phyloP scores from a whole-genome alignment of 176 grass and related monocot genomes.

The Eleusine coracana region DNA sequence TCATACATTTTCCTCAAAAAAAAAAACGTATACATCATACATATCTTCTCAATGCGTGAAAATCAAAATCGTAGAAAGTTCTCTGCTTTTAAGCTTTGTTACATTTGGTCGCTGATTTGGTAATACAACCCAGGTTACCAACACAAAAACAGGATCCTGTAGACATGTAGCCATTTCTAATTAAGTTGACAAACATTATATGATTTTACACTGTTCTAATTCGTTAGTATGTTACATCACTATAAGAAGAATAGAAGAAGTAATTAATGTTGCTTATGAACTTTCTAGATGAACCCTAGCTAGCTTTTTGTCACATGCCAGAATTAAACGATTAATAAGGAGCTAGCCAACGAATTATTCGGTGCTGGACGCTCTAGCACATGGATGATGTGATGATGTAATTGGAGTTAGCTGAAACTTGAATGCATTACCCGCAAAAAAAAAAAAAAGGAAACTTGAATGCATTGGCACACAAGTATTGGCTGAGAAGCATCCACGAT shows the following conservation, averaged over 20 bases:
- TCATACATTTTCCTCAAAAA: too few species aligned
- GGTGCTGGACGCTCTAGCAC: conserved; percentile 1
- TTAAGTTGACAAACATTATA: too few species aligned
- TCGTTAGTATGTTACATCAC: neutral
- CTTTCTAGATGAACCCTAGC: neutral
- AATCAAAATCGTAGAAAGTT: too few species aligned
- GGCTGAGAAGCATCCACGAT: conserved; percentile 10
- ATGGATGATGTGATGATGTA: neutral
- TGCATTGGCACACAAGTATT: neutral
- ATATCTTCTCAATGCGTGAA: too few species aligned
- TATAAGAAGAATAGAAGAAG: neutral
- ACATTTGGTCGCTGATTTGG: too few species aligned
- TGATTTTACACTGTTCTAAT: neutral
- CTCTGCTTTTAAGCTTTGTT: too few species aligned
- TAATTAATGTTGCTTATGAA: neutral
- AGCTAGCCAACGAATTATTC: neutral
- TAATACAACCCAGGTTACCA: too few species aligned
- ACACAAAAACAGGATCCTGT: too few species aligned
- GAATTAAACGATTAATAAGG: neutral
- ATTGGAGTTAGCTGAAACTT: neutral
- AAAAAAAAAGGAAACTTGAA: neutral
- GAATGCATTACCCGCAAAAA: too few species aligned
- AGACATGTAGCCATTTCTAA: too few species aligned
- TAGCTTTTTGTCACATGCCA: neutral
- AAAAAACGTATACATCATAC: too few species aligned